Base-by-base conservation (phyloP, 1,284 basidiomycete genomes). In the Cutaneotrichosporon sp. region DNA sequence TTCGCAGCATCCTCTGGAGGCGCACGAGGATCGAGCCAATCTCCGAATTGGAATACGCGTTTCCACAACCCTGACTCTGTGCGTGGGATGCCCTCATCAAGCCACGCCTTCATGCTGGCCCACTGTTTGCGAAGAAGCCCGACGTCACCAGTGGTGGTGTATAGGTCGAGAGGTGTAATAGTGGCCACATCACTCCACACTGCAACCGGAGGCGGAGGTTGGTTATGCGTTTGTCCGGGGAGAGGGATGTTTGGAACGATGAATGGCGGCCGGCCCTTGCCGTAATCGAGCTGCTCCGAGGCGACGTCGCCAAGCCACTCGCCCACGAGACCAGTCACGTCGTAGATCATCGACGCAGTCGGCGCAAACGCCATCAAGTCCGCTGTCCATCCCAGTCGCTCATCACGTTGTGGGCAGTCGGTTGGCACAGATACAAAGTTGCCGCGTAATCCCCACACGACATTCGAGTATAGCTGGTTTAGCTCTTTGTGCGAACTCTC, bases 321-420 rank as follows among this genome's bases (percentile, higher is more conserved):
- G 14, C 21, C 26, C 22, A 77, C 67, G 40, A 74, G 64, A 9
- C 67, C 65, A 21, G 56, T 18, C 16, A 72, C 72, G 62, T 78
- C 72, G 67, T 67, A 77, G 2, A 77, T 63, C 62, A 65, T 76
- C 36, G 65, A 69, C 1, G 74, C 72, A 6, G 76, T 76, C 0
- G 70, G 69, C 0, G 74, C 70, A 57, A 78, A 75, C 8, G 73
- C 76, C 56, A 73, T 70, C 10, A 76, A 63, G 58, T 78, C 76
- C 21, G 73, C 76, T 0, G 76, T 78, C 76, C 76, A 78, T 4
- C 76, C 76, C 4, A 77, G 67, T 9, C 77, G 67, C 63, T 78
- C 76, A 58, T 78, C 76, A 22, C 76, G 69, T 67, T 77, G 76
- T 7, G 76, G 76, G 62, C 76, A 77, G 52, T 77, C 76, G 13